Evolutionary conservation across 768 basidiomycete species (phyloP).

Genomic region (Filobasidium floriforme): DNA sequence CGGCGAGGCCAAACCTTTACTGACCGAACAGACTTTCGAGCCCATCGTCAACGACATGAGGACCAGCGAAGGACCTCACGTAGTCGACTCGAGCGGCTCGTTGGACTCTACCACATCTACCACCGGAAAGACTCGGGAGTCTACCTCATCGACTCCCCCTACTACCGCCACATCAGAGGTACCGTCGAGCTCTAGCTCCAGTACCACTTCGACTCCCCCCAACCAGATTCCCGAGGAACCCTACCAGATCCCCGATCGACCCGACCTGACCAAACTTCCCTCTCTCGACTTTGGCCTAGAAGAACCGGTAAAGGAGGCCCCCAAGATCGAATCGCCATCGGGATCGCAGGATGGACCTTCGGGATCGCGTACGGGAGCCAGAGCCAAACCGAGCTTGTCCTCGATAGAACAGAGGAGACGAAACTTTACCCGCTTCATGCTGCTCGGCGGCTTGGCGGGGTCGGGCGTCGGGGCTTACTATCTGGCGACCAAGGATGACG

Average conservation of each 20-base stretch:
- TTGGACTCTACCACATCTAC: not conserved
- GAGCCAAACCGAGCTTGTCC: conserved; percentile 65
- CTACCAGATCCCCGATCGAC: conserved; percentile 14
- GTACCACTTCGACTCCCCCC: conserved; percentile 11
- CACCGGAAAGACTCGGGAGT: not conserved
- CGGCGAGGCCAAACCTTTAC: conserved; percentile 21
- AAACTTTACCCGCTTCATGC: conserved; percentile 53
- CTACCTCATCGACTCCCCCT: not conserved
- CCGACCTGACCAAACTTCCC: conserved; percentile 36
- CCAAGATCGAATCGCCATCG: conserved; percentile 34
- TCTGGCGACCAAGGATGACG: conserved; percentile 67
- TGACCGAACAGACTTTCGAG: conserved; percentile 25
- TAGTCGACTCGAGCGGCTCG: not conserved
- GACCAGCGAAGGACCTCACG: conserved; percentile 13
- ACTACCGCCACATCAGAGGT: not conserved
- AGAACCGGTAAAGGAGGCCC: conserved; percentile 31
- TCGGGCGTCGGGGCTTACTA: conserved; percentile 57
- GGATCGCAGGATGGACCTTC: not conserved
- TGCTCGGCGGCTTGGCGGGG: conserved; percentile 52
- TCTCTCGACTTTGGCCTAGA: conserved; percentile 43
- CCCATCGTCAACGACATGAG: conserved; percentile 21
- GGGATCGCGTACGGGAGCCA: conserved; percentile 35
- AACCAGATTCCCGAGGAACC: conserved; percentile 1
- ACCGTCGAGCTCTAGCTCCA: not conserved
- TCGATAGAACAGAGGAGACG: conserved; percentile 66